These are phyloP conservation scores for Pseudevernia furfuracea DNA, from an alignment of 495 filamentous ascomycete species.

Conservation along the genomic window DNA sequence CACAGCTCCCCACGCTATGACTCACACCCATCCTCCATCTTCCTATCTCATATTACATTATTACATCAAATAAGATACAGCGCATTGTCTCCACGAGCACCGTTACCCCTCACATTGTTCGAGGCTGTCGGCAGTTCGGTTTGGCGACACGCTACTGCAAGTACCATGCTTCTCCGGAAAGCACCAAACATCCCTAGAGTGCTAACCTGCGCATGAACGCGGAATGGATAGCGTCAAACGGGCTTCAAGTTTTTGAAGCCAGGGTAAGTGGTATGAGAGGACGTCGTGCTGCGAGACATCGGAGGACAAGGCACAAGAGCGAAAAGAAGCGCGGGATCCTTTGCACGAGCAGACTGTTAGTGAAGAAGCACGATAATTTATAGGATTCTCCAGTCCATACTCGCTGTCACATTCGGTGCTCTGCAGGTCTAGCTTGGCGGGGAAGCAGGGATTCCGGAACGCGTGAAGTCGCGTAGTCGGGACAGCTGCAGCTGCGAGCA, in stretches of 20 bases:
- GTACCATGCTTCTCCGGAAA: constrained; percentile 1
- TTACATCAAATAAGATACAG: background rate
- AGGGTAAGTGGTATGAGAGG: background rate
- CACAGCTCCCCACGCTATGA: constrained; percentile 14
- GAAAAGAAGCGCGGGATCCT: too few species aligned
- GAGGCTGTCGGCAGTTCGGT: background rate
- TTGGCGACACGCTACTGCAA: constrained; percentile 13
- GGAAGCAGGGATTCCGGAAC: constrained; percentile 15
- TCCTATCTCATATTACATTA: background rate
- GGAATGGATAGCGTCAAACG: background rate
- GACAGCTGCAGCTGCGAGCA: constrained; percentile 18
- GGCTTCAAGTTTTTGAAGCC: background rate
- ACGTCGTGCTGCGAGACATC: too few species aligned
- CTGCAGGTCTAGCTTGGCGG: constrained; percentile 10
- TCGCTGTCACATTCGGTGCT: background rate
- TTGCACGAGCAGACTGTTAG: background rate
- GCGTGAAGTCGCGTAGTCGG: constrained; percentile 22
- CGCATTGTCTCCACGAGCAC: background rate
- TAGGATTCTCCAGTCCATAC: background rate
- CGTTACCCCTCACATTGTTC: background rate
- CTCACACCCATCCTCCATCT: background rate
- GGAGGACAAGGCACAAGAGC: too few species aligned
- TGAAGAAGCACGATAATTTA: too few species aligned
- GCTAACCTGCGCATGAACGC: background rate
- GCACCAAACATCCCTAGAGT: background rate